Conservation (phyloP, 2,329 filamentous ascomycete genomes). For the Pestalotiopsis fici region DNA sequence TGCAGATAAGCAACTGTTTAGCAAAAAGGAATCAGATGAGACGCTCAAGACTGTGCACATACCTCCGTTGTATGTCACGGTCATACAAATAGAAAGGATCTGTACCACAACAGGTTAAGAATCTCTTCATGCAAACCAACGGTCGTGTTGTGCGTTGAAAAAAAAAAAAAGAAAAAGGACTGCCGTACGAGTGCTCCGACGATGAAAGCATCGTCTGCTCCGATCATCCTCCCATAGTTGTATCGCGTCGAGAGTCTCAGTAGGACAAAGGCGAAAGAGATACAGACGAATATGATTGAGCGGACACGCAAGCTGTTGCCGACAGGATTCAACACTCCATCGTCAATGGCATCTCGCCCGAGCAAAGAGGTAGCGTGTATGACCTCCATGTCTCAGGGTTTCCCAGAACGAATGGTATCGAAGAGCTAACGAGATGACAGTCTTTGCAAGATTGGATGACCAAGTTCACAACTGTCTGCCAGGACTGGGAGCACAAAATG, state of each 20-base stretch:
- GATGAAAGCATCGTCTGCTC: conserved; percentile 14
- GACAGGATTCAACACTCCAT: conserved; percentile 13
- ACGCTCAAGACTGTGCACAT: not conserved
- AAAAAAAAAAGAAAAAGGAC: no score
- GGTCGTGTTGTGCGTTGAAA: not conserved
- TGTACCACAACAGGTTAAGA: not conserved
- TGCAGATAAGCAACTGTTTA: not conserved
- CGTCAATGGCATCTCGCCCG: conserved; percentile 28
- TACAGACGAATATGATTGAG: conserved; percentile 15
- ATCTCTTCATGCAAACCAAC: not conserved
- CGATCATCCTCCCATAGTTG: conserved; percentile 6
- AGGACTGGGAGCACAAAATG: not conserved
- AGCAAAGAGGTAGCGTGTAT: not conserved
- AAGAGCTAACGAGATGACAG: not conserved
- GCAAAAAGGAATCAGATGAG: not conserved
- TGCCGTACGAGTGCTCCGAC: conserved; percentile 12
- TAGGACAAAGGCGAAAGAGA: conserved; percentile 13
- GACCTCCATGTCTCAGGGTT: conserved; percentile 1
- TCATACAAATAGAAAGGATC: not conserved
- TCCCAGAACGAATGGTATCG: not conserved
- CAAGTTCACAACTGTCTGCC: not conserved
- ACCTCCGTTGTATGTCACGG: conserved; percentile 3
- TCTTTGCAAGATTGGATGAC: not conserved
- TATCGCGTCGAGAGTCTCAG: conserved; percentile 13
- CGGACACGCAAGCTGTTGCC: conserved; percentile 13